A percentile compares a stretch with the other conserved stretches of the same genome.
Conservation (phyloP, 768 basidiomycete genomes). For the Chalciporus piperatus region DNA sequence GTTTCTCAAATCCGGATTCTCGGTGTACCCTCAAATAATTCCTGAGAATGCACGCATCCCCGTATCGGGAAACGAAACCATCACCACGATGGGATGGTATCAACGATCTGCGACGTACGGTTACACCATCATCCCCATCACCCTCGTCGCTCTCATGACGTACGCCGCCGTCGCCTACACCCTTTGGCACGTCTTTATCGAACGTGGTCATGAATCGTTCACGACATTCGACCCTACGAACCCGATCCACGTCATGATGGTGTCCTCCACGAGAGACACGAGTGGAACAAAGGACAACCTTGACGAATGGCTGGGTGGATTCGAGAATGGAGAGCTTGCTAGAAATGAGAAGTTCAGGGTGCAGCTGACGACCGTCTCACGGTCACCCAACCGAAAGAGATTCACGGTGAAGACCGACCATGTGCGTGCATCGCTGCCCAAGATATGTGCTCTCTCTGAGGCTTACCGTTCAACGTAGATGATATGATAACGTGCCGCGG, state of each 20-base stretch:
- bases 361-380: background rate
- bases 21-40: background rate
- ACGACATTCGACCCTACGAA: slow-evolving; percentile 1
- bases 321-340: background rate
- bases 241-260: background rate
- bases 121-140: slow-evolving; percentile 7
- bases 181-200: background rate
- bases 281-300: background rate
- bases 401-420: background rate
- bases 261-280: background rate
- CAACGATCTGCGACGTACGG: background rate
- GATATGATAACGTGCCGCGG: too few relatives aligned
- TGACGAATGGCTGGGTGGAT: background rate
- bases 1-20: slow-evolving; percentile 9
- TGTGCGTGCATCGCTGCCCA: too few relatives aligned
- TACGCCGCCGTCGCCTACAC: slow-evolving; percentile 8
- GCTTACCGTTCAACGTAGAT: too few relatives aligned
- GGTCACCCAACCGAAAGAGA: background rate
- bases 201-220: background rate
- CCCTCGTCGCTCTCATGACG: slow-evolving; percentile 1
- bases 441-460: too few relatives aligned
- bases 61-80: background rate
- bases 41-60: background rate
- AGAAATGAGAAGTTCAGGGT: background rate
- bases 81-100: slow-evolving; percentile 6